Evolutionary conservation across 306 rosid genomes (phyloP).

Genomic region (Canavalia ensiformis): DNA sequence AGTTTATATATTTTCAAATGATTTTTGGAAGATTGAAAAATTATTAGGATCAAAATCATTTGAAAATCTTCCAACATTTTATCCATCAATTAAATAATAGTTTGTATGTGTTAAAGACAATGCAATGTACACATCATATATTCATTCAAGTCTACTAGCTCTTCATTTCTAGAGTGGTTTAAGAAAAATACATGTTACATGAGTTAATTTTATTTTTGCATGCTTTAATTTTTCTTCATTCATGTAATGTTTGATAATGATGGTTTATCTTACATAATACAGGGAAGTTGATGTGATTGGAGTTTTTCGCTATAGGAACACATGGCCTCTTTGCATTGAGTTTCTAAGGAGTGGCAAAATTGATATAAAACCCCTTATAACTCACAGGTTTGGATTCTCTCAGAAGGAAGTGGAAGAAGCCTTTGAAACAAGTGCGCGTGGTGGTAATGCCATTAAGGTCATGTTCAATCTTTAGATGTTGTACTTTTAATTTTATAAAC

Average conservation of each 20-base stretch:
- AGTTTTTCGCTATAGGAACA: constrained; percentile 85
- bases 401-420: constrained; percentile 90
- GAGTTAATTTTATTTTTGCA: constrained; percentile 3
- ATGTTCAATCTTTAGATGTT: constrained; percentile 81
- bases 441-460: constrained; percentile 92
- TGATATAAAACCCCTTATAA: constrained; percentile 84
- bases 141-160: not conserved
- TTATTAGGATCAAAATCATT: too few species aligned
- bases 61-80: too few species aligned
- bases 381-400: constrained; percentile 90
- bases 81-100: not conserved
- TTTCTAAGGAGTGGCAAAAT: constrained; percentile 87
- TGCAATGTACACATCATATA: not conserved
- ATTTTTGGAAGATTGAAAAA: too few species aligned
- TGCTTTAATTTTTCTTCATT: not conserved
- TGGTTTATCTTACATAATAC: constrained; percentile 33
- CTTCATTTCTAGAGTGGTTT: constrained; percentile 5
- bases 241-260: not conserved
- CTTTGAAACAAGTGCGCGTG: constrained; percentile 95
- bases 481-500: not conserved
- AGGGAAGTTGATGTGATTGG: constrained; percentile 96
- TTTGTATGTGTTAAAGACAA: not conserved
- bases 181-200: not conserved
- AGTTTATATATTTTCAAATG: too few species aligned
- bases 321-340: constrained; percentile 94